Conservation (phyloP, 2,329 filamentous ascomycete species). For the Aspergillus fijiensis region DNA sequence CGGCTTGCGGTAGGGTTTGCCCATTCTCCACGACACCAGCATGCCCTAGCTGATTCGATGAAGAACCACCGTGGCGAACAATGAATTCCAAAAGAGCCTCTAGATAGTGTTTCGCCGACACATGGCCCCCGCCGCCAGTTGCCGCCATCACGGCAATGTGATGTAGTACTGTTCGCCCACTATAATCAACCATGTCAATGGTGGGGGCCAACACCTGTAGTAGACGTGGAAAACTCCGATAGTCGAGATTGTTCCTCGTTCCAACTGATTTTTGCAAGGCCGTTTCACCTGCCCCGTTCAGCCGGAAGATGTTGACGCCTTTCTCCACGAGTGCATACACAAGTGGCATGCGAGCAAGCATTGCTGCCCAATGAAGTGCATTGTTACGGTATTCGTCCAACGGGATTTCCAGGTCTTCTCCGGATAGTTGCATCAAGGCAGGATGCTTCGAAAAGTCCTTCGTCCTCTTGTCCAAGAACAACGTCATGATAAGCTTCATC, state of each 20-base stretch:
- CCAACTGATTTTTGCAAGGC: slow-evolving; percentile 88
- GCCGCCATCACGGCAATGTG: slow-evolving; percentile 96
- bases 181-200: slow-evolving; percentile 85
- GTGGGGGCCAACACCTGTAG: slow-evolving; percentile 85
- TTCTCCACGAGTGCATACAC: slow-evolving; percentile 77
- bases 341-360: slow-evolving; percentile 79
- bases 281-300: slow-evolving; percentile 87
- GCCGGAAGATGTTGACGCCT: slow-evolving; percentile 82
- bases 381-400: slow-evolving; percentile 85
- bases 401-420: slow-evolving; percentile 84
- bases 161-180: slow-evolving; percentile 87
- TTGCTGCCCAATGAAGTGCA: slow-evolving; percentile 93
- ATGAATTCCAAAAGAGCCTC: slow-evolving; percentile 94
- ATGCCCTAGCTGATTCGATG: slow-evolving; percentile 52
- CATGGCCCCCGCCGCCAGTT: slow-evolving; percentile 86
- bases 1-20: slow-evolving; percentile 28
- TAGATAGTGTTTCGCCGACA: slow-evolving; percentile 85
- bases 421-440: slow-evolving; percentile 71
- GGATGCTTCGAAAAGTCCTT: slow-evolving; percentile 73
- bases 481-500: slow-evolving; percentile 74
- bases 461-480: slow-evolving; percentile 73
- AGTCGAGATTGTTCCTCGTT: slow-evolving; percentile 92
- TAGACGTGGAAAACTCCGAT: slow-evolving; percentile 83
- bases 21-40: slow-evolving; percentile 29
- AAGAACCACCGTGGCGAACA: slow-evolving; percentile 74